Percentiles rank a stretch among this genome's conserved stretches.
These are phyloP conservation scores for Zygosaccharomyces siamensis DNA, from an alignment of 805 yeast species.

Conservation along the genomic window DNA sequence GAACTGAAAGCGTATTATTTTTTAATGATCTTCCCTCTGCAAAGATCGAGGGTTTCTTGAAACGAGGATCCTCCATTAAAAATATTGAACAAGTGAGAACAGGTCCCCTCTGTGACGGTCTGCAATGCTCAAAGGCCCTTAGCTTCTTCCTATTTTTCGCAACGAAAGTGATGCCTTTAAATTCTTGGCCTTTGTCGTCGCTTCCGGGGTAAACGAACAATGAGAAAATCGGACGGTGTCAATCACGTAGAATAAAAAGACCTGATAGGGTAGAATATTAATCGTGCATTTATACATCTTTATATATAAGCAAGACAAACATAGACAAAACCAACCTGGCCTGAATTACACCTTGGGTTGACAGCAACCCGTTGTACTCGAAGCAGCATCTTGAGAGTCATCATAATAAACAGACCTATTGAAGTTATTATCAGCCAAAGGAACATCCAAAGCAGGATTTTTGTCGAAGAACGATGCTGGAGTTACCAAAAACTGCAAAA, in stretches of 20 bases:
- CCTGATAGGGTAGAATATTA: no score
- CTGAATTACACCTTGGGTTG: conserved; percentile 14
- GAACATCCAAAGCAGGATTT: conserved; percentile 76
- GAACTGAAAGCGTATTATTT: conserved; percentile 3
- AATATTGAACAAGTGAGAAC: neutral
- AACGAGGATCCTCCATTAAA: neutral
- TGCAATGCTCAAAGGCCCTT: neutral
- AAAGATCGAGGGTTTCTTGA: conserved; percentile 6
- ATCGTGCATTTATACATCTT: no score
- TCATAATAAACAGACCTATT: conserved; percentile 53
- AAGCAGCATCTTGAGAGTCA: conserved; percentile 24
- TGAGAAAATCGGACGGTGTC: neutral
- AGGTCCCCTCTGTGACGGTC: neutral
- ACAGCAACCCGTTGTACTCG: conserved; percentile 13
- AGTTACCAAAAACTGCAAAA: conserved; percentile 57
- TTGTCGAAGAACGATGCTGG: conserved; percentile 73
- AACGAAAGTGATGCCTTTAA: no score
- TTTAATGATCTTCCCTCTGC: conserved; percentile 1
- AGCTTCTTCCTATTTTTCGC: neutral
- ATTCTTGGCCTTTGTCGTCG: no score
- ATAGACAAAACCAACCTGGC: no score
- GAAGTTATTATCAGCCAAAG: conserved; percentile 61
- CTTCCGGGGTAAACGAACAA: no score
- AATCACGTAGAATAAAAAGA: neutral
- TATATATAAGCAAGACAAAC: no score